Percentiles rank a stretch among this genome's conserved stretches.
phyloP scores from a whole-genome alignment of 495 filamentous ascomycete genomes.

The Entonaema liquescens region DNA sequence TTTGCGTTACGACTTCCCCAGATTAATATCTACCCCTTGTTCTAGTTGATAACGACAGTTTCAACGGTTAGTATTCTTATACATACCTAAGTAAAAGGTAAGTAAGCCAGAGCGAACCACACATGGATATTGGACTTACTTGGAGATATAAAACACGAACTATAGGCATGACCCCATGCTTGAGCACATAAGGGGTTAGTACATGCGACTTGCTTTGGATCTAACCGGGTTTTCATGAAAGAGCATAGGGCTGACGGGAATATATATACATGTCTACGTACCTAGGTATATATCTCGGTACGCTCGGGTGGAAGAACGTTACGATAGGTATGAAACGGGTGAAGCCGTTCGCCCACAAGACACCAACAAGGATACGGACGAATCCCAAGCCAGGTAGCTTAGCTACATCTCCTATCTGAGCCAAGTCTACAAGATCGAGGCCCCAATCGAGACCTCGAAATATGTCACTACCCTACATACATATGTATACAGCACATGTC shows the following conservation, averaged over 20 bases:
- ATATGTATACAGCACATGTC: background rate
- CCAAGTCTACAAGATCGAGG: background rate
- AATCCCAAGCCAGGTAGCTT: slow-evolving; percentile 13
- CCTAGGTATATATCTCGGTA: background rate
- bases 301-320: background rate
- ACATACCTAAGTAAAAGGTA: background rate
- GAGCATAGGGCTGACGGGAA: slow-evolving; percentile 5
- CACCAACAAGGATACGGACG: slow-evolving; percentile 6
- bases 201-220: background rate
- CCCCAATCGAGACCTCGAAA: slow-evolving; percentile 13
- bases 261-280: background rate
- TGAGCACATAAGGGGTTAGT: background rate
- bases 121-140: background rate
- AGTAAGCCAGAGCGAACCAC: background rate
- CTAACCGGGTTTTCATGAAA: background rate
- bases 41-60: background rate
- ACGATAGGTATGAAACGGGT: background rate
- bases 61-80: background rate
- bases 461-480: slow-evolving; percentile 17
- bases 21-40: background rate
- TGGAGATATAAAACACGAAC: slow-evolving; percentile 1
- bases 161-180: background rate
- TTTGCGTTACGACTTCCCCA: background rate
- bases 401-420: background rate
- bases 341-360: too few species aligned